Conservation (phyloP, 2,329 filamentous ascomycete species). For the Nemania sp. region DNA sequence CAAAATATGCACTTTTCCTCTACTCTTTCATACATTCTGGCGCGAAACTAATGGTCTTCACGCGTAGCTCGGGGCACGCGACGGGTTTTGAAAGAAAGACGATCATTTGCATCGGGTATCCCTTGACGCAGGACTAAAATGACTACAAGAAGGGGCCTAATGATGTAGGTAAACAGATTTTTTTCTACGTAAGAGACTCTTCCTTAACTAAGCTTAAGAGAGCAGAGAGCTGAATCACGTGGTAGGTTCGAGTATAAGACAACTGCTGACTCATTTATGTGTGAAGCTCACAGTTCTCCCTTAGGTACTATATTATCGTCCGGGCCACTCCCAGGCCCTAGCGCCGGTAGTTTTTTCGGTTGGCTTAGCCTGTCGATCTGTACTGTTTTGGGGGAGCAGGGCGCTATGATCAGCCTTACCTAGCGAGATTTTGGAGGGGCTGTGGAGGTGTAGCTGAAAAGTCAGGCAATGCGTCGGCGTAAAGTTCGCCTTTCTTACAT, state of each 20-base stretch:
- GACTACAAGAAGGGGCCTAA: no score
- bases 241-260: no score
- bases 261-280: no score
- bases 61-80: neutral
- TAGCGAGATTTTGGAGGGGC: slow-evolving; percentile 4
- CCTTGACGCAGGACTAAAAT: no score
- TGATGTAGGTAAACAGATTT: no score
- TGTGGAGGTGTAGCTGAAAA: slow-evolving; percentile 1
- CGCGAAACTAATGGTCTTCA: neutral
- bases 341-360: neutral
- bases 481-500: neutral
- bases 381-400: neutral
- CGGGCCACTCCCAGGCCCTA: neutral
- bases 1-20: neutral
- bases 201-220: no score
- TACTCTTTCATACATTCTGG: neutral
- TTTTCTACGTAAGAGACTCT: no score
- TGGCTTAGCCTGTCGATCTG: neutral
- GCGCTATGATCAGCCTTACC: neutral
- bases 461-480: neutral
- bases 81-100: neutral
- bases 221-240: no score
- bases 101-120: no score
- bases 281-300: no score
- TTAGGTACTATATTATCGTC: neutral